Evolutionary conservation across 345 rosid species (phyloP).

Genomic region (Aquilaria malaccensis): DNA sequence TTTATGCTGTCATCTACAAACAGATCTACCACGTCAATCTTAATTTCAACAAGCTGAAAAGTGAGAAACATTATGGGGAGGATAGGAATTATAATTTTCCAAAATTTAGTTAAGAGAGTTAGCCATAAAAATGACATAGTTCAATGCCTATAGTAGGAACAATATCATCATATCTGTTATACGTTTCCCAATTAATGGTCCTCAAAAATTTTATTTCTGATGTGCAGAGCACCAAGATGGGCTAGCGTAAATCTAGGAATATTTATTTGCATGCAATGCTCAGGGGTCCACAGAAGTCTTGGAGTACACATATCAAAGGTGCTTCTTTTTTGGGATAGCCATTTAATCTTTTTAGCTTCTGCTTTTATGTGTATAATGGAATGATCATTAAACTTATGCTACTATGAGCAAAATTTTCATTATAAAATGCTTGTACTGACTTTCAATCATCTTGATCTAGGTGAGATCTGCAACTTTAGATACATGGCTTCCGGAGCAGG

Average conservation of each 20-base stretch:
- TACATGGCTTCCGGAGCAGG: slow-evolving; percentile 99
- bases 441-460: slow-evolving; percentile 25
- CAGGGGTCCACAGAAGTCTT: slow-evolving; percentile 88
- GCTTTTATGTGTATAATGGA: background rate
- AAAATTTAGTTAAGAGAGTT: background rate
- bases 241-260: slow-evolving; percentile 96
- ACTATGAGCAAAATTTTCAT: background rate
- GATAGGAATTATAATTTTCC: background rate
- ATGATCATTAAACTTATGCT: background rate
- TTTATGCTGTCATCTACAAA: no score
- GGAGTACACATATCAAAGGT: slow-evolving; percentile 99
- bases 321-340: background rate
- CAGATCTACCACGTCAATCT: background rate
- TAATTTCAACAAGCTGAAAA: background rate
- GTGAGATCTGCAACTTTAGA: slow-evolving; percentile 92
- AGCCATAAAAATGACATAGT: background rate
- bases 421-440: slow-evolving; percentile 1
- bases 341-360: no score
- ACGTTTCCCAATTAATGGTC: slow-evolving; percentile 3
- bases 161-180: slow-evolving; percentile 1
- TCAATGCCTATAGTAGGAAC: background rate
- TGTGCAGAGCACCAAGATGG: slow-evolving; percentile 84
- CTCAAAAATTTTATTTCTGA: slow-evolving; percentile 17
- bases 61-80: background rate
- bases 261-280: slow-evolving; percentile 96